phyloP scores from a whole-genome alignment of 495 filamentous ascomycete species.

The Aspergillus avenaceus region DNA sequence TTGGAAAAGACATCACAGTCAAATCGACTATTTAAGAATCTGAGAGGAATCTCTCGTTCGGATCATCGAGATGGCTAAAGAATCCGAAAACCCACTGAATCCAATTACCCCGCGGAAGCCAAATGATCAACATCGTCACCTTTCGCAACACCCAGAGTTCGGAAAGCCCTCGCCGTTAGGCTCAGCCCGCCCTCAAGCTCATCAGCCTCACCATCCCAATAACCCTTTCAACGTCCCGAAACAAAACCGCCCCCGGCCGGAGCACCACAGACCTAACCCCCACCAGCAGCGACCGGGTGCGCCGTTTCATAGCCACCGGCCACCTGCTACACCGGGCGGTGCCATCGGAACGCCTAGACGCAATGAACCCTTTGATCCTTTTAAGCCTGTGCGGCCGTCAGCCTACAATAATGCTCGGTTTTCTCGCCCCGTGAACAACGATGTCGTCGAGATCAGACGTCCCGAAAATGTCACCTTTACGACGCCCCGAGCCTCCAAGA shows the following conservation, averaged over 20 bases:
- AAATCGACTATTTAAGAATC: background rate
- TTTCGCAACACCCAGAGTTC: constrained; percentile 49
- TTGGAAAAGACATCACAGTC: background rate
- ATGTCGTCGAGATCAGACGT: constrained; percentile 41
- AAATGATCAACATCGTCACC: constrained; percentile 22
- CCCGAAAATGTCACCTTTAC: constrained; percentile 40
- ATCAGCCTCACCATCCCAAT: constrained; percentile 32
- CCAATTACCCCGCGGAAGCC: constrained; percentile 29
- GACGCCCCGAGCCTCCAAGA: constrained; percentile 34
- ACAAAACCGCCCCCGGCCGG: constrained; percentile 38
- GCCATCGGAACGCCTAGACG: constrained; percentile 21
- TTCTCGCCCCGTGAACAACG: constrained; percentile 20
- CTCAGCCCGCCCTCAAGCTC: constrained; percentile 32
- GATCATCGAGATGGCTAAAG: constrained; percentile 32
- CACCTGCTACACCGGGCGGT: constrained; percentile 13
- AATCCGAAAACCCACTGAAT: constrained; percentile 36
- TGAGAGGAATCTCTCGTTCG: background rate
- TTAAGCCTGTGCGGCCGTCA: constrained; percentile 39
- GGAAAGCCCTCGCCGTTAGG: constrained; percentile 54
- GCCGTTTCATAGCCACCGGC: constrained; percentile 16
- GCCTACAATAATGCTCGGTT: constrained; percentile 31
- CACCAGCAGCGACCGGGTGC: constrained; percentile 14
- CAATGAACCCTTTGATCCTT: constrained; percentile 35
- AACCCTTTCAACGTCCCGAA: constrained; percentile 52
- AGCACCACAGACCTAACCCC: constrained; percentile 41